Evolutionary conservation across 2,329 filamentous ascomycete genomes (phyloP).

Genomic region (Microsporum ferrugineum): DNA sequence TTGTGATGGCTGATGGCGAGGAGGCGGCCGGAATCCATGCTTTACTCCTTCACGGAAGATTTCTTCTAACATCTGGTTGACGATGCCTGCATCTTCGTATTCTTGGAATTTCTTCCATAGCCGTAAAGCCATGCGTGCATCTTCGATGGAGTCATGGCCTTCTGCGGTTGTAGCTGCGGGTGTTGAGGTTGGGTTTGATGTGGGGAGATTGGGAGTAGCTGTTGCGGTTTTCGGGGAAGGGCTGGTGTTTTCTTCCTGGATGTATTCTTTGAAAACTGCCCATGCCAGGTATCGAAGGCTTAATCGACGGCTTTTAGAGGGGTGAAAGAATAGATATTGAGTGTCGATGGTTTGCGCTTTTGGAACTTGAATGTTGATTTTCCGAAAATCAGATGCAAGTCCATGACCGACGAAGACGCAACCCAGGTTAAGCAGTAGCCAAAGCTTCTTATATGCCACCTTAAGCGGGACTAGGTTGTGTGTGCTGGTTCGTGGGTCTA

Average conservation of each 20-base stretch:
- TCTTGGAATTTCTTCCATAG: conserved; percentile 84
- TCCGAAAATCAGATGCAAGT: conserved; percentile 88
- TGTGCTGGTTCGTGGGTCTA: conserved; percentile 64
- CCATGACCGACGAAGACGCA: conserved; percentile 92
- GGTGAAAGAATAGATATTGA: conserved; percentile 78
- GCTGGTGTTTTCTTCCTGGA: conserved; percentile 61
- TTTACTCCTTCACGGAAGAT: conserved; percentile 60
- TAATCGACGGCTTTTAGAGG: conserved; percentile 69
- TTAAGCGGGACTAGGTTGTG: conserved; percentile 84
- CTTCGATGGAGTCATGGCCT: conserved; percentile 84
- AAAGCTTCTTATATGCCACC: conserved; percentile 92
- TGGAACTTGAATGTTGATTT: conserved; percentile 94
- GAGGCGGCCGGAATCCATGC: conserved; percentile 47
- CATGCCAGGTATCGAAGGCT: conserved; percentile 86
- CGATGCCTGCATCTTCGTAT: conserved; percentile 71
- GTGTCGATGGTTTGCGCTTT: conserved; percentile 87
- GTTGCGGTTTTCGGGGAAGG: background rate
- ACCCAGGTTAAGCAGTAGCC: conserved; percentile 88
- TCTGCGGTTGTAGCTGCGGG: conserved; percentile 19
- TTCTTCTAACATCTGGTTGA: conserved; percentile 73
- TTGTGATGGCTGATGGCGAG: conserved; percentile 19
- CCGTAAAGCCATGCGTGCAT: conserved; percentile 79
- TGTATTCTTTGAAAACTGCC: conserved; percentile 82
- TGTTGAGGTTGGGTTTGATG: conserved; percentile 1
- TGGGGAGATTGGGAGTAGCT: background rate